Evolutionary conservation across 305 asterid species (phyloP).

Genomic region (Lippia alba): DNA sequence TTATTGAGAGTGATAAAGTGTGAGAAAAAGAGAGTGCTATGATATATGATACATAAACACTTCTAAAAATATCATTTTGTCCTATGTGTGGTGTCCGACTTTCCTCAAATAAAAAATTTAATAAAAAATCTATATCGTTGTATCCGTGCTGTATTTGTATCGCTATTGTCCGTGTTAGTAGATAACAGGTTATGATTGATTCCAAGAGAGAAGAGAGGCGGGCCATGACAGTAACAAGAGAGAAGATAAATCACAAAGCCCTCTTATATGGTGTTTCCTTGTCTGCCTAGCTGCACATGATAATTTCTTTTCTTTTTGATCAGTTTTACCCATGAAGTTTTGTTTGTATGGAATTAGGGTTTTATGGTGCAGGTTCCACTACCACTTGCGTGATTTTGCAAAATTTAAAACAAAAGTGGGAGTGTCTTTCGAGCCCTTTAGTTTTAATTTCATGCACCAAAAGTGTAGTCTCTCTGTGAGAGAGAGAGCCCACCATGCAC

Average conservation of each 20-base stretch:
- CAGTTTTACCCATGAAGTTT: not conserved
- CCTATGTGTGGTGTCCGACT: too few relatives aligned
- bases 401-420: slow-evolving; percentile 2
- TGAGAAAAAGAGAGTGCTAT: too few relatives aligned
- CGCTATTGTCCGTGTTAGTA: too few relatives aligned
- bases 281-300: slow-evolving; percentile 2
- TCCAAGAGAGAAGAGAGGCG: not conserved
- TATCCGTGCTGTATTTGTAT: too few relatives aligned
- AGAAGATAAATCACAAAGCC: not conserved
- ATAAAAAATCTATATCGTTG: too few relatives aligned
- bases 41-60: too few relatives aligned
- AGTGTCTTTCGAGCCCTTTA: slow-evolving; percentile 3
- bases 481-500: slow-evolving; percentile 8
- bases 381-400: slow-evolving; percentile 11
- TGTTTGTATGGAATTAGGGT: not conserved
- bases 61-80: too few relatives aligned
- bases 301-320: not conserved
- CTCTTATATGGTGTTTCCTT: not conserved
- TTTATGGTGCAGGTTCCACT: not conserved
- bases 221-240: too few relatives aligned
- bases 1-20: too few relatives aligned
- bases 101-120: too few relatives aligned
- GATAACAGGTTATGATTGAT: too few relatives aligned
- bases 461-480: too few relatives aligned
- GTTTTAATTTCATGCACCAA: slow-evolving; percentile 1